Conservation (phyloP, 2,329 filamentous ascomycete species). For the Bipolaris gigantea region DNA sequence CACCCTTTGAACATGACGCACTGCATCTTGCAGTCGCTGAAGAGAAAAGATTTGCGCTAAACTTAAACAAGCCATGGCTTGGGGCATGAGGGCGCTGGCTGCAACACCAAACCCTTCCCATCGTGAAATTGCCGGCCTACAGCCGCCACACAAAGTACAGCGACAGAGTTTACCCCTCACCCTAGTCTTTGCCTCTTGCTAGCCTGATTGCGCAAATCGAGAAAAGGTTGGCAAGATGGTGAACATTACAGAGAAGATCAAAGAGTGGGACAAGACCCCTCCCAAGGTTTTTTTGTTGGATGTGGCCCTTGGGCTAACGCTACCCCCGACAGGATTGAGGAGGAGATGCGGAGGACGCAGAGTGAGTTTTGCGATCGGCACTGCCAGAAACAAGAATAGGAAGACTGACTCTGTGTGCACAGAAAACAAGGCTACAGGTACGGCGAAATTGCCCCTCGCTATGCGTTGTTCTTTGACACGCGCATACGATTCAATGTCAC, state of each 20-base stretch:
- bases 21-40: conserved; percentile 25
- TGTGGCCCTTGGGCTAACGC: conserved; percentile 34
- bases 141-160: conserved; percentile 9
- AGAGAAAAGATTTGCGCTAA: conserved; percentile 16
- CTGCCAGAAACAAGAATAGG: background rate
- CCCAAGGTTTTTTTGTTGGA: conserved; percentile 33
- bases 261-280: conserved; percentile 69
- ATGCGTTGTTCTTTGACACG: background rate
- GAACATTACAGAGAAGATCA: conserved; percentile 99
- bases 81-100: conserved; percentile 6
- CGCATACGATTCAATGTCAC: conserved; percentile 19
- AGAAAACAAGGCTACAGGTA: conserved; percentile 99
- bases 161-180: conserved; percentile 2
- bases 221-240: conserved; percentile 67
- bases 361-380: conserved; percentile 61
- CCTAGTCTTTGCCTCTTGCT: conserved; percentile 7
- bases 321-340: conserved; percentile 76
- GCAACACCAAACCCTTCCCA: conserved; percentile 44
- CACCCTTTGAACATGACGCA: conserved; percentile 31
- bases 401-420: conserved; percentile 40
- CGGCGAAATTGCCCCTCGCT: conserved; percentile 35
- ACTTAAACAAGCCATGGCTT: conserved; percentile 15
- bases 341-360: conserved; percentile 98
- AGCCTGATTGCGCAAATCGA: background rate
- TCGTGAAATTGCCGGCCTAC: conserved; percentile 28